Conservation (phyloP, 495 filamentous ascomycete genomes). For the Hyaloscypha finlandica region DNA sequence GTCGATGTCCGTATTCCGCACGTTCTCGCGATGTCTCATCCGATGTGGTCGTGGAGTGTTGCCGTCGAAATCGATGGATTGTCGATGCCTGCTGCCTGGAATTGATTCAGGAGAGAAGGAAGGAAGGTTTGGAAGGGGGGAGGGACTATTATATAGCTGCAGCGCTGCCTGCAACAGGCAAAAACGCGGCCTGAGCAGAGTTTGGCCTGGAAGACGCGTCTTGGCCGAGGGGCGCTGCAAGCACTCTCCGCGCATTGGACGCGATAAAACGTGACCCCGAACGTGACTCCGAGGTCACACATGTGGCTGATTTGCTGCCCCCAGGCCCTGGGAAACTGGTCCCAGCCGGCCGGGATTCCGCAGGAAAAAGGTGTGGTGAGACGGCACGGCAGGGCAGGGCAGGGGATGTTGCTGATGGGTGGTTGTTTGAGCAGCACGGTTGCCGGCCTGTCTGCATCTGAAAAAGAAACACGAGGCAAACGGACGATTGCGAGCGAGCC, state of each 20-base stretch:
- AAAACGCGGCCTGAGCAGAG: slow-evolving; percentile 7
- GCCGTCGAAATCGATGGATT: slow-evolving; percentile 3
- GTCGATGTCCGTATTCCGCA: neutral
- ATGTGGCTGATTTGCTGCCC: slow-evolving; percentile 2
- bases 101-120: neutral
- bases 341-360: neutral
- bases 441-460: neutral
- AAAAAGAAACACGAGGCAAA: neutral
- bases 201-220: slow-evolving; percentile 1
- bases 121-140: neutral
- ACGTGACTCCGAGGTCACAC: neutral
- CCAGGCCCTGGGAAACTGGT: neutral
- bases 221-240: neutral
- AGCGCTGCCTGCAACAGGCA: slow-evolving; percentile 3
- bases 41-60: neutral
- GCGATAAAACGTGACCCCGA: neutral
- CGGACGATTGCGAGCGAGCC: neutral
- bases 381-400: neutral
- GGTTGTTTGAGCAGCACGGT: neutral
- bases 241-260: neutral
- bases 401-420: neutral
- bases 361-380: neutral
- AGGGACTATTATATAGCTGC: neutral
- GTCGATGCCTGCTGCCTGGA: neutral
- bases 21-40: slow-evolving; percentile 3